Evolutionary conservation across 108 stramenopile genomes (phyloP), one percentile per base, ranked within the genome.

Genomic region (Cylindrotheca closterium): DNA sequence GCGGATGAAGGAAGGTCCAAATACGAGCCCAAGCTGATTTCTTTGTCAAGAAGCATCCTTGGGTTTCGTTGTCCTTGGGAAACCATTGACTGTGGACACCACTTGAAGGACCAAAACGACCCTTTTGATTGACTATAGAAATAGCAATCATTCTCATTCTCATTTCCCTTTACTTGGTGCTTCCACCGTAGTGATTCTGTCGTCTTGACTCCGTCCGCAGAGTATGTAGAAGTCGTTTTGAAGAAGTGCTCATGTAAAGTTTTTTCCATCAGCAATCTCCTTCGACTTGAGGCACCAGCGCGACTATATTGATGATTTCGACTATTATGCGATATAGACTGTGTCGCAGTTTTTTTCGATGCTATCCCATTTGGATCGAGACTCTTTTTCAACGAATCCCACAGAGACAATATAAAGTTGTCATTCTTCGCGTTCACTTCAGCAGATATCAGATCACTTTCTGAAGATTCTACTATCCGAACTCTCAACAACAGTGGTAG

Each of bases 21-120:
- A 49, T 10, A 47, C 30, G 57, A 18, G 1, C 62, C 67, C 30
- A 64, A 21, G 0, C 42, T 19, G 32, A 47, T 33, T 23, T 46
- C 3, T 19, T 18, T 30, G 0, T 60, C 29, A 0, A 65, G 17
- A 2, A 7, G 3, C 47, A 47, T 51, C 18, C 32, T 37, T 26
- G 22, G 5, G 15, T 45, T 46, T 2, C 59, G 23, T 12, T 31
- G 31, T 27, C 67, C 74, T 52, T 77, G 70, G 24, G 59, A 31
- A 1, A 77, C 33, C 2, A 47, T 34, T 1, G 17, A 1, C n/a
- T 62, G 37, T 1, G 58, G 76, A 56, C 76, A 77, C 70, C 70
- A 77, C 49, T 67, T 51, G 56, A 59, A 77, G n/a, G 65, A 56
- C 76, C 76, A 77, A 42, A 65, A 67, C 33, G 75, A 29, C 33